Conservation (phyloP, 1,139 yeast species). For the Magnusiomyces clavatus region DNA sequence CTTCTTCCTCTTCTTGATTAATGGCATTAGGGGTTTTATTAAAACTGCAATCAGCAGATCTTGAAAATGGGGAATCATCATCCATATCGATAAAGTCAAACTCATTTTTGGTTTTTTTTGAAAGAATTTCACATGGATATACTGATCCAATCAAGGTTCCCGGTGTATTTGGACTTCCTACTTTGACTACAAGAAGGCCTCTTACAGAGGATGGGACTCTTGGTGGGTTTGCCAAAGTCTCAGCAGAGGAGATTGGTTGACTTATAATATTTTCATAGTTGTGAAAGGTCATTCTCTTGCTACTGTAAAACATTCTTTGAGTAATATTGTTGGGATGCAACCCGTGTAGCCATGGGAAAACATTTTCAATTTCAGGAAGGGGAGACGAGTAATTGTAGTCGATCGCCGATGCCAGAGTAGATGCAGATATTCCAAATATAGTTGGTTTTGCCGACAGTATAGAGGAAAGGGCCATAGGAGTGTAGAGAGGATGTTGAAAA, state of each 20-base stretch:
- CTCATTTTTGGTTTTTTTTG: constrained; percentile 5
- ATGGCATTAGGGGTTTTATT: constrained; percentile 19
- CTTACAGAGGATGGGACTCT: constrained; percentile 21
- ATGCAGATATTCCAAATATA: constrained; percentile 24
- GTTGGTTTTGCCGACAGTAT: constrained; percentile 13
- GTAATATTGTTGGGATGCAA: constrained; percentile 28
- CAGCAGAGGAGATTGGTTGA: constrained; percentile 7
- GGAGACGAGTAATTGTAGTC: constrained; percentile 35
- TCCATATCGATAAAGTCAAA: constrained; percentile 8
- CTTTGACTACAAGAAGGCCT: constrained; percentile 31
- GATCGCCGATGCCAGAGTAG: constrained; percentile 25
- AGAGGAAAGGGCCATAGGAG: constrained; percentile 1
- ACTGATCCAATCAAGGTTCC: constrained; percentile 59
- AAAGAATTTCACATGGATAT: constrained; percentile 49
- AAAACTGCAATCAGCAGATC: constrained; percentile 7
- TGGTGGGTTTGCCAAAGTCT: constrained; percentile 10
- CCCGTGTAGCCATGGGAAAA: constrained; percentile 94
- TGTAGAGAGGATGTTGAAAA: constrained; percentile 9
- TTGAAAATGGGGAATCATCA: constrained; percentile 10
- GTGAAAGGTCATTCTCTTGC: constrained; percentile 13
- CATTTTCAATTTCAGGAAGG: constrained; percentile 56
- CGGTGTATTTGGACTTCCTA: constrained; percentile 30
- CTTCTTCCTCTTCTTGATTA: constrained; percentile 17
- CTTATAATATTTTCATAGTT: constrained; percentile 2
- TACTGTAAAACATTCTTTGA: constrained; percentile 30